phyloP scores from a whole-genome alignment of 257 asterid species.

The Fraxinus excelsior region DNA sequence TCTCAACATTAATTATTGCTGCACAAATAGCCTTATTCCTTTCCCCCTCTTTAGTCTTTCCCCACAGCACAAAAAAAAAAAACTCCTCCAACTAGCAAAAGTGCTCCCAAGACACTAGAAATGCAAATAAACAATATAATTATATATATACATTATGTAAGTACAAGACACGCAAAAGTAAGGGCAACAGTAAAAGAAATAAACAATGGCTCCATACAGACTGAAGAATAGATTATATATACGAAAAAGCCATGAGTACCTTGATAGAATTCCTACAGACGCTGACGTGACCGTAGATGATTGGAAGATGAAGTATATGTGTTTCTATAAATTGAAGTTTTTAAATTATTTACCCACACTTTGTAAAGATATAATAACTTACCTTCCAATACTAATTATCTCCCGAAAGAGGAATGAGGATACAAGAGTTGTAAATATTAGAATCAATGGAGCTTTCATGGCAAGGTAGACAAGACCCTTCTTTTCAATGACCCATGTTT shows the following conservation, averaged over 20 bases:
- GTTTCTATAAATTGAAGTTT: no score
- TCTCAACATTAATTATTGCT: constrained; percentile 38
- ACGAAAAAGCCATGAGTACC: no score
- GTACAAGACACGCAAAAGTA: no score
- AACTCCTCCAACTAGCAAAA: constrained; percentile 69
- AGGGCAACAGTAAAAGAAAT: neutral
- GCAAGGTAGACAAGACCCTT: constrained; percentile 85
- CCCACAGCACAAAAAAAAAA: constrained; percentile 81
- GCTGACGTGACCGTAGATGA: no score
- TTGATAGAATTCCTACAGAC: no score
- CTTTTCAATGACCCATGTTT: constrained; percentile 85
- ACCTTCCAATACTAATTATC: constrained; percentile 74
- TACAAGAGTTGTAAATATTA: constrained; percentile 54
- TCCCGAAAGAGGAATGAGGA: constrained; percentile 73
- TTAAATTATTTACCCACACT: no score
- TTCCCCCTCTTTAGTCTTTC: constrained; percentile 65
- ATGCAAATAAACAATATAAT: neutral
- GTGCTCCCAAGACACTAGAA: constrained; percentile 71
- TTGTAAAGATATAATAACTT: neutral
- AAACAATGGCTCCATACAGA: neutral
- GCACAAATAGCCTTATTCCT: constrained; percentile 24
- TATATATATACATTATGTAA: no score
- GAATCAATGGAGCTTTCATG: constrained; percentile 64
- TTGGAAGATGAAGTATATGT: no score
- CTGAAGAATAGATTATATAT: no score